These are phyloP conservation scores for Calocera viscosa DNA, from an alignment of 768 basidiomycete species.

Conservation along the genomic window DNA sequence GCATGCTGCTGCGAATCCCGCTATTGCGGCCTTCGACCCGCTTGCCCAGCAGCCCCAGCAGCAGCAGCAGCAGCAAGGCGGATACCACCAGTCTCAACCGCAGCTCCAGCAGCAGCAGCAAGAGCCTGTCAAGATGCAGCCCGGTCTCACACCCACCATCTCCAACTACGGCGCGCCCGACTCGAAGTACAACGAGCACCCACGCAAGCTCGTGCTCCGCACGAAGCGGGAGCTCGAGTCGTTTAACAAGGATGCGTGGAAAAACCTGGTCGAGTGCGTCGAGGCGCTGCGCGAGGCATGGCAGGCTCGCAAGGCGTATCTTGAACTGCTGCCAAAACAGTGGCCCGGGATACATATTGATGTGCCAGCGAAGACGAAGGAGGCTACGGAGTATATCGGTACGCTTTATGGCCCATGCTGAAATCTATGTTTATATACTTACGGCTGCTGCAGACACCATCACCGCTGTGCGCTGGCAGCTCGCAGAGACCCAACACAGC, in stretches of 20 bases:
- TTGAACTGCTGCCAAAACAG: neutral
- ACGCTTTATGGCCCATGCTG: neutral
- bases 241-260: neutral
- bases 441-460: neutral
- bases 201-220: neutral
- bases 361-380: neutral
- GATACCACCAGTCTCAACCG: neutral
- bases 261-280: neutral
- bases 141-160: neutral
- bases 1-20: neutral
- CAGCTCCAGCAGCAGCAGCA: constrained; percentile 2
- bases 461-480: constrained; percentile 5
- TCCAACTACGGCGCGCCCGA: constrained; percentile 3
- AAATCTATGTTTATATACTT: neutral
- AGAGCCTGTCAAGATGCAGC: constrained; percentile 1
- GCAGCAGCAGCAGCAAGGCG: neutral
- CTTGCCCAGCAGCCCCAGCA: neutral
- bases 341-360: constrained; percentile 5
- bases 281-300: neutral
- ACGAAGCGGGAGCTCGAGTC: neutral
- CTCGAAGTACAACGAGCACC: constrained; percentile 8
- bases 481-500: neutral
- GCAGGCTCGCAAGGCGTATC: neutral
- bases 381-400: neutral
- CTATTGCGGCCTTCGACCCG: neutral